Evolutionary conservation across 441 rosid species (phyloP).

Genomic region (Breynia disticha): DNA sequence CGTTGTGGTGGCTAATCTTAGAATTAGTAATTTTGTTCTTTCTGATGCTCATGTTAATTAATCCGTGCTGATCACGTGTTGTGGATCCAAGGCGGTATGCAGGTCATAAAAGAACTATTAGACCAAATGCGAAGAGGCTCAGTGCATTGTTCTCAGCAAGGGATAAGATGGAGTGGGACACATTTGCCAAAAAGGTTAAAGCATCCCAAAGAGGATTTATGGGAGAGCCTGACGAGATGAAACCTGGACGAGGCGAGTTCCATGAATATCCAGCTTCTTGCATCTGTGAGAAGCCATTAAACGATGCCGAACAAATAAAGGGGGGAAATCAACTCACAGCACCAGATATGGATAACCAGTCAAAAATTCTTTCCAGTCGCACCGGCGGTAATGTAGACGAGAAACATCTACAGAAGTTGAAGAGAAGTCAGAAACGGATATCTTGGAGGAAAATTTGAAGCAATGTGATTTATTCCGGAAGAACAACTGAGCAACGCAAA

Average conservation of each 20-base stretch:
- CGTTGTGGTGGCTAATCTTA: too few relatives aligned
- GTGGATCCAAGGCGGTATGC: slow-evolving; percentile 60
- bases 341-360: slow-evolving; percentile 3
- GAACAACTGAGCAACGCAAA: background rate
- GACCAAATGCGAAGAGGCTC: slow-evolving; percentile 86
- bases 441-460: too few relatives aligned
- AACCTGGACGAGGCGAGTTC: slow-evolving; percentile 80
- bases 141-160: slow-evolving; percentile 65
- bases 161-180: slow-evolving; percentile 64
- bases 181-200: slow-evolving; percentile 71
- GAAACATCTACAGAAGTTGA: slow-evolving; percentile 10
- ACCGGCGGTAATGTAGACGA: slow-evolving; percentile 12
- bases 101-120: slow-evolving; percentile 92
- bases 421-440: slow-evolving; percentile 15
- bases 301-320: slow-evolving; percentile 23
- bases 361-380: slow-evolving; percentile 3
- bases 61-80: slow-evolving; percentile 9
- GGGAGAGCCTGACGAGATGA: slow-evolving; percentile 95
- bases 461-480: background rate
- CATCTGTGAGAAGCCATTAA: slow-evolving; percentile 56
- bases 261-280: slow-evolving; percentile 84
- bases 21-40: too few relatives aligned
- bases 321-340: slow-evolving; percentile 12
- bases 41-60: background rate
- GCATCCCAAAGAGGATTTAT: slow-evolving; percentile 82